Evolutionary conservation across 345 rosid genomes (phyloP), one percentile per base, ranked within the genome.

Genomic region (Eucalyptus tenuipes): DNA sequence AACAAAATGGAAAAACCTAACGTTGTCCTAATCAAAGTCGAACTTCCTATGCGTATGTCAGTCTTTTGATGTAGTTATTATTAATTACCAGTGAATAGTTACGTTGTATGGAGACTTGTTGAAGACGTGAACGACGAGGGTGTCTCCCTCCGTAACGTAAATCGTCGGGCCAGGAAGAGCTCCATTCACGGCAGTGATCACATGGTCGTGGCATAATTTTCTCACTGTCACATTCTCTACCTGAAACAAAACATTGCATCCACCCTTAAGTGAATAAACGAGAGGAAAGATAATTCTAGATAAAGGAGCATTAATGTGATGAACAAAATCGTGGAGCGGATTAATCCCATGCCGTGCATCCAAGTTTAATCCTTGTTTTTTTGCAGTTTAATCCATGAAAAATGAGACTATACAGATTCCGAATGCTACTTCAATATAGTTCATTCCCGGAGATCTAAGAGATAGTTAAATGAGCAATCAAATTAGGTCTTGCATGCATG

Each of bases 101-200:
- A 97, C 84, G 92, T 95, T 95, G 89, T 96, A 95, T 59, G 99
- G 99, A 7, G 99, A 97, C 89, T 92, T 86, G 88, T 97, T 97
- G 80, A 93, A n/a, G 81, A 96, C 99, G 31, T 96, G 98, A 85
- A 97, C 92, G 49, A 95, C 87, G 16, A 96, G 94, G 7, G 95
- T 95, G 91, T 97, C 99, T 10, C 99, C 99, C 89, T 96, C 99
- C 10, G 86, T 90, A 68, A 87, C 98, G 2, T 66, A 80, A 61
- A 97, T 33, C 0, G 94, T 92, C 25, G 99, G 99, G 29, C 99
- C 99, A 4, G 99, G 99, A 14, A 96, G 85, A 85, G 92, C 92
- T 85, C 94, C 98, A 89, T 96, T 96, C 87, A 96, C 98, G 4
- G 95, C 97, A 29, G 98, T 94, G 86, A 96, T 87, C 88, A 92